Percentiles rank a stretch among this genome's conserved stretches.
Conservation (phyloP, 2,329 filamentous ascomycete genomes). For the Lithohypha guttulata region DNA sequence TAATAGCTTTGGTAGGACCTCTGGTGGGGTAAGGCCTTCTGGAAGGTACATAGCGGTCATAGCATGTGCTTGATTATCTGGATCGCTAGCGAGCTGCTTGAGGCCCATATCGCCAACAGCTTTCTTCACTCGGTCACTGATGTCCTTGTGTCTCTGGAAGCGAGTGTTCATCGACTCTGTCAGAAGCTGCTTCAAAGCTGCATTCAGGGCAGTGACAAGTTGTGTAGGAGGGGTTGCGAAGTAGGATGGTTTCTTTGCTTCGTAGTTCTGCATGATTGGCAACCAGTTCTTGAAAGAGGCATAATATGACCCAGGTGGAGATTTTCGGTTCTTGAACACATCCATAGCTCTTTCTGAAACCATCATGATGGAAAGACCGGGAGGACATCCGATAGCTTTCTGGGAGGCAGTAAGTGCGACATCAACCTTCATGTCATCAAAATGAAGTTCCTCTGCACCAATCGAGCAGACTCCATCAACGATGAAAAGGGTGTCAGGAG, state of each 20-base stretch:
- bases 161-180: slow-evolving; percentile 68
- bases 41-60: slow-evolving; percentile 98
- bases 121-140: slow-evolving; percentile 78
- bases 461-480: slow-evolving; percentile 97
- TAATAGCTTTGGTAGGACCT: slow-evolving; percentile 72
- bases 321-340: slow-evolving; percentile 67
- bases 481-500: slow-evolving; percentile 79
- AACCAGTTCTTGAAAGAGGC: slow-evolving; percentile 96
- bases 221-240: slow-evolving; percentile 95
- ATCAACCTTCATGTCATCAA: slow-evolving; percentile 90
- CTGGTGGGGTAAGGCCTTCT: slow-evolving; percentile 66
- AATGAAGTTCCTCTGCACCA: slow-evolving; percentile 87
- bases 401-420: slow-evolving; percentile 89
- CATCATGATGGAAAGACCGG: slow-evolving; percentile 89
- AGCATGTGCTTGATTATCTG: slow-evolving; percentile 85
- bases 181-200: slow-evolving; percentile 74
- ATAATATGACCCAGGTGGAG: slow-evolving; percentile 79
- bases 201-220: slow-evolving; percentile 85
- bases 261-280: slow-evolving; percentile 98
- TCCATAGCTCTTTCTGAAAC: slow-evolving; percentile 81
- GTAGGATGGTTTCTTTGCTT: slow-evolving; percentile 93
- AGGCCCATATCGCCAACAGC: slow-evolving; percentile 69
- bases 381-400: slow-evolving; percentile 92
- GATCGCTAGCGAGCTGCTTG: slow-evolving; percentile 72
- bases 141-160: slow-evolving; percentile 68